Conservation (phyloP, 768 basidiomycete genomes). For the Suillus spraguei region DNA sequence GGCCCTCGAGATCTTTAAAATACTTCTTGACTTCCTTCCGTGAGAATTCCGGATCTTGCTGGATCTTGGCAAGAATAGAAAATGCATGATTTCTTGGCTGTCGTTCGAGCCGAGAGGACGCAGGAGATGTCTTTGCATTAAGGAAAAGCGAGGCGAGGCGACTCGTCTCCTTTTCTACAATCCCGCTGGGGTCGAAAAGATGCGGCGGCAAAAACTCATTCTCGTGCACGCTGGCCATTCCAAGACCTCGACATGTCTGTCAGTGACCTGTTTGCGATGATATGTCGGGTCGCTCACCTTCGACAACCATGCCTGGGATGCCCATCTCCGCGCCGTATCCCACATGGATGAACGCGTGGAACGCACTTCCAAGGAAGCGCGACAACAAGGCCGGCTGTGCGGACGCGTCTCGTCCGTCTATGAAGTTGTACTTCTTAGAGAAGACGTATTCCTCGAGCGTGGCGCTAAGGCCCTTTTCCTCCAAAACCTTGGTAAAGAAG, state of each 20-base stretch:
- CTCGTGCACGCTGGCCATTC: constrained; percentile 27
- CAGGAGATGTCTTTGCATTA: constrained; percentile 3
- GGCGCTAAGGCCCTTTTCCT: constrained; percentile 18
- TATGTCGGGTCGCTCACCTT: constrained; percentile 46
- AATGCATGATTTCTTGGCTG: constrained; percentile 37
- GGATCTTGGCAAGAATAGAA: constrained; percentile 53
- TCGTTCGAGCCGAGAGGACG: neutral
- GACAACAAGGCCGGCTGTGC: constrained; percentile 54
- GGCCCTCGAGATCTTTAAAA: constrained; percentile 21
- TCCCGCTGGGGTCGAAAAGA: constrained; percentile 12
- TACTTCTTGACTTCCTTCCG: constrained; percentile 17
- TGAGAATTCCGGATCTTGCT: constrained; percentile 44
- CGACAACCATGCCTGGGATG: constrained; percentile 59
- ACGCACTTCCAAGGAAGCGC: constrained; percentile 47
- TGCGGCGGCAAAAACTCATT: constrained; percentile 32
- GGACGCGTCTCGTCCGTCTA: constrained; percentile 14
- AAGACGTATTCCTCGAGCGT: constrained; percentile 34
- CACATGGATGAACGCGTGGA: constrained; percentile 66
- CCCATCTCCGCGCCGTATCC: constrained; percentile 68
- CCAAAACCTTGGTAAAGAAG: constrained; percentile 27
- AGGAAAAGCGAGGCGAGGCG: constrained; percentile 16
- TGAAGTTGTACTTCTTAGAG: constrained; percentile 30
- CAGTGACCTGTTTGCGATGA: neutral
- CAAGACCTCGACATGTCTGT: constrained; percentile 23
- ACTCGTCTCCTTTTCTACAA: constrained; percentile 1